Conservation (phyloP, 495 filamentous ascomycete species). For the Amorphotheca resinae region DNA sequence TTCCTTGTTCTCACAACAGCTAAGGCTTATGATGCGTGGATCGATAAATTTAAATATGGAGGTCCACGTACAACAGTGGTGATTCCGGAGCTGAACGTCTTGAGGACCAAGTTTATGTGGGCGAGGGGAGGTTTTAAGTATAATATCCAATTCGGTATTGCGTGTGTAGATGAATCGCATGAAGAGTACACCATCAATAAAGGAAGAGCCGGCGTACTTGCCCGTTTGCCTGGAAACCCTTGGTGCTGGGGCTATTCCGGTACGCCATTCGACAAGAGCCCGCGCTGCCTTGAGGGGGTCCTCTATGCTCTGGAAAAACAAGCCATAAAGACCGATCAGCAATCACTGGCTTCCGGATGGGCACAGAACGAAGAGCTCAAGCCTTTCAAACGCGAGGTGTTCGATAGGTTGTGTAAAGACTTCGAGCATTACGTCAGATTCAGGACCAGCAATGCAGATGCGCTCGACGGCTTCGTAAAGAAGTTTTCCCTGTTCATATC, state of each 20-base stretch:
- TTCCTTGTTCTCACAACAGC: neutral
- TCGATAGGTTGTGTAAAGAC: constrained; percentile 5
- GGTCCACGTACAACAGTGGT: neutral
- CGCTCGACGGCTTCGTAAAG: neutral
- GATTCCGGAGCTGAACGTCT: neutral
- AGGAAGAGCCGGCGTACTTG: constrained; percentile 1
- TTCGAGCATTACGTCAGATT: neutral
- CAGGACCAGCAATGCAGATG: neutral
- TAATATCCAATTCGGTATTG: constrained; percentile 1
- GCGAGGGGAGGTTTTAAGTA: neutral
- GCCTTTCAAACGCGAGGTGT: neutral
- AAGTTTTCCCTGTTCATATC: constrained; percentile 3
- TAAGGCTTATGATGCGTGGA: neutral
- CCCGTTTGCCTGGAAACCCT: constrained; percentile 1
- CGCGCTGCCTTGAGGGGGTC: constrained; percentile 5
- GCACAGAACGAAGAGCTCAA: neutral
- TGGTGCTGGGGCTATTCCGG: constrained; percentile 12
- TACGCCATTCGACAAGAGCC: constrained; percentile 4
- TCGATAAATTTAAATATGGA: neutral
- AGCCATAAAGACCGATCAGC: neutral
- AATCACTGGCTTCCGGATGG: neutral
- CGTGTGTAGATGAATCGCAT: constrained; percentile 1
- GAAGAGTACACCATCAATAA: constrained; percentile 4
- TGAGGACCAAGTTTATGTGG: neutral
- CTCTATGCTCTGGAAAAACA: constrained; percentile 8